Base-by-base conservation (phyloP, 805 yeast genomes). In the Saturnispora saitoi region DNA sequence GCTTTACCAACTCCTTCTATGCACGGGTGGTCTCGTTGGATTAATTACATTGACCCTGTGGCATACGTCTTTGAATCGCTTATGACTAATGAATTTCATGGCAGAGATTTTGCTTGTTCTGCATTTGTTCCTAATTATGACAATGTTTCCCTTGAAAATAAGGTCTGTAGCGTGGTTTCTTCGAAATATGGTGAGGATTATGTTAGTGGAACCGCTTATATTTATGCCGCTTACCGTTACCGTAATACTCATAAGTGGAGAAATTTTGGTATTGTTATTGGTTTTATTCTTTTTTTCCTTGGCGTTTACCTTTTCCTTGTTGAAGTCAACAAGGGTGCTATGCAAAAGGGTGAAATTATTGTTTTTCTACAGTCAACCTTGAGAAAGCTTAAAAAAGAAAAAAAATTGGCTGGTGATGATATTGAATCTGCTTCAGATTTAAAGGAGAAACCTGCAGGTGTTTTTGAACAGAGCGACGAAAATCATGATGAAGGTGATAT, bases 341-440 rank as follows among this genome's bases (percentile, higher is more conserved):
- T 73, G 69, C 85, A 79, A 63, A 78, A 78, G 65, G 90, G 90
- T 70, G 90, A 83, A 63, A 71, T 83, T 30, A 65, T 81, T 52
- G 70, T 83, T 24, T 83, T 78, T 70, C 80, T 76, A 58, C 64
- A 66, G 41, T 65, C 74, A 2, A 68, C 77, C 46, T 65, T 80
- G 60, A 69, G 61, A 43, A 72, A 72, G 53, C 52, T 76, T 58
- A 72, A 66, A 56, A 78, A 75, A 55, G 61, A 68, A 42, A 59
- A 63, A 22, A 62, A 61, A 32, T 31, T 59, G 43, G 43, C 61
- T 32, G 60, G 60, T 36, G 26, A 11, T 31, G 64, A 67, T 54
- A 47, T 57, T 17, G 73, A 70, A 50, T 47, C 57, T 15, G 56
- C 54, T 11, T 22, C 49, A 5, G 47, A 49, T 32, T 12, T 15